Evolutionary conservation across 2,329 filamentous ascomycete genomes (phyloP).

Genomic region (Tolypocladium album): DNA sequence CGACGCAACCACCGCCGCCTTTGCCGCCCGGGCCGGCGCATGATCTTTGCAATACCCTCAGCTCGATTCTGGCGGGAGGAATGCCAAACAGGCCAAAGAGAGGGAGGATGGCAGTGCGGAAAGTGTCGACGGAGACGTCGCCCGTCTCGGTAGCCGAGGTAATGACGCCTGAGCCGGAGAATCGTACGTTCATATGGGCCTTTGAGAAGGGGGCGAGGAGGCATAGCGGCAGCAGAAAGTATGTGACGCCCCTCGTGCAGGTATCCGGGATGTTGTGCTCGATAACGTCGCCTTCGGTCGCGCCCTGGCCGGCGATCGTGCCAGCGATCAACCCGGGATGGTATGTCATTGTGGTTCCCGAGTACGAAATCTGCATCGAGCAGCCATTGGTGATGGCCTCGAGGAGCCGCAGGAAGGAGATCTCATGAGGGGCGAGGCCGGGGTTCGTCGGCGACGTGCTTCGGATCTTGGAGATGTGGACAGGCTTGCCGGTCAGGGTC

Average conservation of each 20-base stretch:
- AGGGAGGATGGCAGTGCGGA: conserved; percentile 85
- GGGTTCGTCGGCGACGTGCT: conserved; percentile 75
- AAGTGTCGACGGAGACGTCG: conserved; percentile 85
- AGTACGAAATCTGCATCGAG: conserved; percentile 91
- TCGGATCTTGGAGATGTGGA: conserved; percentile 92
- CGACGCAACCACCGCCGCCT: conserved; percentile 85
- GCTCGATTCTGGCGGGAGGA: conserved; percentile 64
- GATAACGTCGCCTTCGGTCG: conserved; percentile 61
- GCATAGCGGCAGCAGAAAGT: conserved; percentile 83
- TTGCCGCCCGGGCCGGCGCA: conserved; percentile 65
- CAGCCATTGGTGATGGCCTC: conserved; percentile 93
- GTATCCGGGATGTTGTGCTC: conserved; percentile 69
- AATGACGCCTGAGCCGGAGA: conserved; percentile 85
- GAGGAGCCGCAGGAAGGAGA: conserved; percentile 90
- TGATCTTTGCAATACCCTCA: conserved; percentile 70
- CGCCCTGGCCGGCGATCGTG: conserved; percentile 64
- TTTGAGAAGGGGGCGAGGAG: conserved; percentile 91
- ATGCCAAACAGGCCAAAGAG: conserved; percentile 89
- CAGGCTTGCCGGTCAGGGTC: conserved; percentile 77
- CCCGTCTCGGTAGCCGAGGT: conserved; percentile 74
- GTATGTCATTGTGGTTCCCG: conserved; percentile 86
- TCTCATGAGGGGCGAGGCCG: conserved; percentile 82
- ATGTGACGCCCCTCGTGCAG: conserved; percentile 74
- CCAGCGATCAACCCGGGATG: conserved; percentile 88
- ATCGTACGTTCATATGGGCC: conserved; percentile 77